Evolutionary conservation across 23 red algal genomes (phyloP), one percentile per base, ranked within the genome.

Genomic region (Gracilaria gracilis): DNA sequence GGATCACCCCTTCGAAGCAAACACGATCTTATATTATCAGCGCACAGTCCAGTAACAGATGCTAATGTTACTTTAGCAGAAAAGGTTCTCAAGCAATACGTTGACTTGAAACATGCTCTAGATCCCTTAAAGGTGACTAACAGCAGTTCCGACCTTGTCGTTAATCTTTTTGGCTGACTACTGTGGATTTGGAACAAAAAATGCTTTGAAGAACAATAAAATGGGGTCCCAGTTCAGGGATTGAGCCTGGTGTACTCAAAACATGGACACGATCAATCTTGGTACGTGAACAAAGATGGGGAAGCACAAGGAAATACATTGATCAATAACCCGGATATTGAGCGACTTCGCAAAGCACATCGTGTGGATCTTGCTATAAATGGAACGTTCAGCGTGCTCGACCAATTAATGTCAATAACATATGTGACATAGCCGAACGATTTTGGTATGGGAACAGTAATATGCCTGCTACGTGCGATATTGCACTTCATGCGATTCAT

Each of bases 251-350:
- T 74, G 14, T 88, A 88, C 66, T 37, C n/a, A 29, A 50, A 88
- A 51, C 37, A 74, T 46, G 64, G 62, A 1, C 84, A 57, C 70
- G 14, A 25, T 35, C n/a, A 74, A 28, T 75, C 39, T 21, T 79
- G 85, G 85, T 49, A 61, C 23, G 65, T 88, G 14, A 28, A 88
- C 35, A 59, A 19, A 25, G n/a, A 57, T 16, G 47, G 73, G 12
- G 13, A 9, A 42, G n/a, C n/a, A n/a, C n/a, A n/a, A n/a, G n/a
- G n/a, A n/a, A n/a, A n/a, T n/a, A n/a, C n/a, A n/a, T n/a, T 88
- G 66, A 88, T 76, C 24, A 9, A 70, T 33, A 88, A 88, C 8
- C 48, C 66, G 32, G 73, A 88, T 77, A 29, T 88, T 16, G 46
- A 75, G 0, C 53, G 38, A 39, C 27, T 87, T 27, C 50, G 53